Evolutionary conservation across 2,329 filamentous ascomycete species (phyloP).

Genomic region (Cladophialophora yegresii): DNA sequence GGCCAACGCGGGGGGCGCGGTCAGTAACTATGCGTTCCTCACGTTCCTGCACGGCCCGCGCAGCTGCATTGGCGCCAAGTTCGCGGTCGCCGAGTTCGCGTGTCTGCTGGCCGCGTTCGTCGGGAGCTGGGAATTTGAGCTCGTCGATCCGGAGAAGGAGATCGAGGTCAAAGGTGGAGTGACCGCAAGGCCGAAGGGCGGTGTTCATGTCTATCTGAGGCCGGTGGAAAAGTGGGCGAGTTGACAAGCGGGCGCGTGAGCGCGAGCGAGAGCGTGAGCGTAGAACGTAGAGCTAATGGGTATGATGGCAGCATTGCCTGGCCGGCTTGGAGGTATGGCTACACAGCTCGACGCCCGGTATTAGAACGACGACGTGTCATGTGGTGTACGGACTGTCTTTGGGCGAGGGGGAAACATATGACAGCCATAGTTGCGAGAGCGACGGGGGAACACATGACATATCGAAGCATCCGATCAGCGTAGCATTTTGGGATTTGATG

Average conservation of each 20-base stretch:
- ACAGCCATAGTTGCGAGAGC: not conserved
- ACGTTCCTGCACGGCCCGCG: constrained; percentile 71
- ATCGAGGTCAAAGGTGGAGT: constrained; percentile 69
- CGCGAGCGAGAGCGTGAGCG: too few relatives aligned
- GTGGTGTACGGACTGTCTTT: too few relatives aligned
- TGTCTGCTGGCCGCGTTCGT: constrained; percentile 76
- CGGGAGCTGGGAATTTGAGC: constrained; percentile 68
- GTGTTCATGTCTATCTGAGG: constrained; percentile 68
- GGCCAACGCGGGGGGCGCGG: constrained; percentile 66
- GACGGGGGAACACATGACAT: not conserved
- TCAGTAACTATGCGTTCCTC: constrained; percentile 70
- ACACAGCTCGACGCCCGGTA: not conserved
- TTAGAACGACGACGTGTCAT: not conserved
- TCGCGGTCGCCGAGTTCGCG: constrained; percentile 78
- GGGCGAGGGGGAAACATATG: not conserved
- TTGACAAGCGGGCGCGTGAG: not conserved
- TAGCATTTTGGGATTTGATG: not conserved
- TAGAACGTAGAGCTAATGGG: too few relatives aligned
- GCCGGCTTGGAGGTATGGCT: not conserved
- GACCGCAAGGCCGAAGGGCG: constrained; percentile 71
- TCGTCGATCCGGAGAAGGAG: constrained; percentile 63
- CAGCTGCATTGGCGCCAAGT: constrained; percentile 39
- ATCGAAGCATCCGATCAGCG: not conserved
- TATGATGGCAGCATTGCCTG: too few relatives aligned
- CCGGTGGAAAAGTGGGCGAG: constrained; percentile 66